Percentiles rank a stretch among this genome's conserved stretches.
Conservation (phyloP, 1,284 basidiomycete species). For the Inonotus obliquus region DNA sequence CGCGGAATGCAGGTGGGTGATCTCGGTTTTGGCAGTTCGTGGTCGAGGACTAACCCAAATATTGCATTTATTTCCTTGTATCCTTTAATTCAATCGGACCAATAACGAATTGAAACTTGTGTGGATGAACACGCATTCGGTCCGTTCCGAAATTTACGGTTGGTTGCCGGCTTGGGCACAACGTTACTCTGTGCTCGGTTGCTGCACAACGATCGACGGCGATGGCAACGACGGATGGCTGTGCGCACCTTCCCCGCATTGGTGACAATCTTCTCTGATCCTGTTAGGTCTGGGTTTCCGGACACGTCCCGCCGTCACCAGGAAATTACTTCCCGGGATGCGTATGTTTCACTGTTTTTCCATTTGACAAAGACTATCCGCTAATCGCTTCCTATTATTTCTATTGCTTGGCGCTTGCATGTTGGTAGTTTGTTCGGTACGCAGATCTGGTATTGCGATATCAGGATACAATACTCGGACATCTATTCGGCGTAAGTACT, state of each 20-base stretch:
- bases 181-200: background rate
- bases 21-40: background rate
- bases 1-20: constrained; percentile 71
- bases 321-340: constrained; percentile 85
- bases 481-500: constrained; percentile 74
- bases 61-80: constrained; percentile 13
- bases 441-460: constrained; percentile 78
- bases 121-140: background rate
- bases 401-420: background rate
- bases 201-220: constrained; percentile 3
- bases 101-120: background rate
- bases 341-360: constrained; percentile 40
- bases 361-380: background rate
- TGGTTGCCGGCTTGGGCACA: background rate
- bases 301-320: constrained; percentile 77
- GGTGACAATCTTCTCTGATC: background rate
- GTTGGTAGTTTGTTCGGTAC: constrained; percentile 68
- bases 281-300: constrained; percentile 46
- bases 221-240: background rate
- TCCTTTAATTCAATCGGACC: constrained; percentile 9
- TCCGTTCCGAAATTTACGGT: background rate
- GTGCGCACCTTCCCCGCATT: background rate
- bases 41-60: background rate
- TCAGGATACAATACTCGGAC: constrained; percentile 89
- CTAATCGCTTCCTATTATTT: background rate